phyloP scores from a whole-genome alignment of 345 rosid genomes.

The Brassica napus region Da-Ae NC_063442.1:14132501-14133000 shows the following conservation, averaged over 20 bases:
- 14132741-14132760: neutral
- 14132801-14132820: neutral
- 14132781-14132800: neutral
- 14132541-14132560: neutral
- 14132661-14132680: neutral
- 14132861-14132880: neutral
- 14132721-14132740: constrained; percentile 3
- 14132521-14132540: neutral
- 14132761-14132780: neutral
- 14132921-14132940: neutral
- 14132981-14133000: too few species aligned
- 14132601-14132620: neutral
- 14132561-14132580: neutral
- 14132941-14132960: neutral
- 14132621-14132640: neutral
- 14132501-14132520: neutral
- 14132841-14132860: neutral
- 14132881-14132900: neutral
- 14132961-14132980: too few species aligned
- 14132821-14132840: neutral
- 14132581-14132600: neutral
- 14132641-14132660: neutral
- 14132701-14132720: neutral
- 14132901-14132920: neutral
- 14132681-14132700: neutral